Conservation (phyloP, 805 yeast genomes). For the Candida sanyiensis region DNA sequence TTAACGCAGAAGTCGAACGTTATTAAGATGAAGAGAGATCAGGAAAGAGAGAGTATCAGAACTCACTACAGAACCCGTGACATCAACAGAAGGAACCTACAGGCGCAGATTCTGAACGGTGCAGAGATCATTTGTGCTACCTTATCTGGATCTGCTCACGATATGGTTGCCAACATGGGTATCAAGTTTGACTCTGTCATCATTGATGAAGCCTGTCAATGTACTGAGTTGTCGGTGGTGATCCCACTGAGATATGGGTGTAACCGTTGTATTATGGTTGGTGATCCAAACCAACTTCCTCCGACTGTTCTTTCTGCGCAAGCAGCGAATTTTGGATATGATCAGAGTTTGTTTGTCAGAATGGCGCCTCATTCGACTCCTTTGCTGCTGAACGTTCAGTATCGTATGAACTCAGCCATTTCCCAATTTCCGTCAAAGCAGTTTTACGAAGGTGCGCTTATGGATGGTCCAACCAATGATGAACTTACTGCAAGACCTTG, state of each 20-base stretch:
- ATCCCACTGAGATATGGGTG: conserved; percentile 93
- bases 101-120: conserved; percentile 59
- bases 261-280: conserved; percentile 89
- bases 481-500: conserved; percentile 58
- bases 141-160: conserved; percentile 91
- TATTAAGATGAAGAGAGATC: conserved; percentile 69
- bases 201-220: conserved; percentile 96
- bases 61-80: conserved; percentile 71
- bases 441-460: conserved; percentile 67
- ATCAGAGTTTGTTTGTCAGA: conserved; percentile 88
- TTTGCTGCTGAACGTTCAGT: conserved; percentile 79
- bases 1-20: conserved; percentile 59
- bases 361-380: conserved; percentile 68
- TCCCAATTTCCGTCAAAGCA: conserved; percentile 80
- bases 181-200: conserved; percentile 84
- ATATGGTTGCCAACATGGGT: conserved; percentile 66
- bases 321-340: conserved; percentile 76
- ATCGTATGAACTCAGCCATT: conserved; percentile 95
- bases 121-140: conserved; percentile 91
- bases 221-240: conserved; percentile 86
- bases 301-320: conserved; percentile 91
- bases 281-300: conserved; percentile 97
- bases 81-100: conserved; percentile 67
- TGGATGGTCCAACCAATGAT: conserved; percentile 76
- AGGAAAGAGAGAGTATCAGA: conserved; percentile 66